Evolutionary conservation across 2,329 filamentous ascomycete genomes (phyloP).

Genomic region (Diaporthe caulivora): DNA sequence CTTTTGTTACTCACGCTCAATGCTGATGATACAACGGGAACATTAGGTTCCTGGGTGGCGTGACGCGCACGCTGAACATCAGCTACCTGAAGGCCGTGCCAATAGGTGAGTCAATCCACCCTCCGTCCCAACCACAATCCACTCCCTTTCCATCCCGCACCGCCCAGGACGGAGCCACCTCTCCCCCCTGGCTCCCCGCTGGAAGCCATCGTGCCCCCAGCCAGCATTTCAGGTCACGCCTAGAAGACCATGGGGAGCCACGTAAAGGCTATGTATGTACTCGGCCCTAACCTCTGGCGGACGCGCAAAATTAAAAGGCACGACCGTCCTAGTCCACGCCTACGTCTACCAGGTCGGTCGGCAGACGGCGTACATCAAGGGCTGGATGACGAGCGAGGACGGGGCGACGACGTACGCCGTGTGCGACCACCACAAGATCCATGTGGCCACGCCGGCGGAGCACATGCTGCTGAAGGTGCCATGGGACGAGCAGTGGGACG

Average conservation of each 20-base stretch:
- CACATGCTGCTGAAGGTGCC: conserved; percentile 53
- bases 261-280: too few relatives aligned
- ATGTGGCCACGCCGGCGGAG: conserved; percentile 53
- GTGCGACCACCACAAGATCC: conserved; percentile 66
- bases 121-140: not conserved
- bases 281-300: too few relatives aligned
- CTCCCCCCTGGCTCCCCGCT: not conserved
- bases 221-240: too few relatives aligned
- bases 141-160: not conserved
- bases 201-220: too few relatives aligned
- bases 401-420: conserved; percentile 61
- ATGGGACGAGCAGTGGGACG: conserved; percentile 60
- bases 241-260: too few relatives aligned
- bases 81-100: conserved; percentile 64
- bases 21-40: conserved; percentile 25
- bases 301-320: conserved; percentile 38
- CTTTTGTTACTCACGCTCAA: not conserved
- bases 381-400: conserved; percentile 61
- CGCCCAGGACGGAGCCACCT: not conserved
- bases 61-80: conserved; percentile 63
- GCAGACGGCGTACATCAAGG: conserved; percentile 65
- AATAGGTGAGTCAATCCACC: conserved; percentile 47
- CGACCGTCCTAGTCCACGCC: conserved; percentile 56
- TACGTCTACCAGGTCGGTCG: conserved; percentile 59
- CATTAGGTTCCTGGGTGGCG: conserved; percentile 59